Conservation (phyloP, 1,139 yeast species). For the Magnusiomyces paraingens region DNA sequence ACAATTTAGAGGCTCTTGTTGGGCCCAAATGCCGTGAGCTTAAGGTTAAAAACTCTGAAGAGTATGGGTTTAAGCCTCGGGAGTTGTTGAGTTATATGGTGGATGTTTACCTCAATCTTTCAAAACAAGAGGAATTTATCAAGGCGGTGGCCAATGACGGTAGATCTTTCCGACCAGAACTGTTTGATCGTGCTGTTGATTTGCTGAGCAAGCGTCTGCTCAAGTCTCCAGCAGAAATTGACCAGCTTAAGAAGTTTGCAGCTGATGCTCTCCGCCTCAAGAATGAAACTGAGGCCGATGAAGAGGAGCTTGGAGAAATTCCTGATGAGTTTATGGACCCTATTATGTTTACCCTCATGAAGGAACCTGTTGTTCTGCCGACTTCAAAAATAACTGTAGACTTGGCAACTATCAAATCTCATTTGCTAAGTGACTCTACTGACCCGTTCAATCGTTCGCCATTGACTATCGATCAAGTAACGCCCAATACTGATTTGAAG, state of each 20-base stretch:
- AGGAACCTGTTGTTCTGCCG: conserved; percentile 90
- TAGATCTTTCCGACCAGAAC: conserved; percentile 65
- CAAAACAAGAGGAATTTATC: conserved; percentile 52
- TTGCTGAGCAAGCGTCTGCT: conserved; percentile 55
- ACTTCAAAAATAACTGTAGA: conserved; percentile 79
- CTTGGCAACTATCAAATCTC: conserved; percentile 86
- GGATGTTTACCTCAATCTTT: conserved; percentile 66
- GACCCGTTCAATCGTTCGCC: conserved; percentile 97
- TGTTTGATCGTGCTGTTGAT: conserved; percentile 63
- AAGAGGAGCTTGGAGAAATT: conserved; percentile 78
- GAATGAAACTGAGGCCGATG: conserved; percentile 51
- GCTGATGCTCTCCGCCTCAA: conserved; percentile 55
- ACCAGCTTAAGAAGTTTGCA: conserved; percentile 50
- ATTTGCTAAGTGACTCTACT: conserved; percentile 85
- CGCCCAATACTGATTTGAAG: conserved; percentile 37
- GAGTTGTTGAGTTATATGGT: conserved; percentile 61
- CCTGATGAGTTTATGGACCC: conserved; percentile 98
- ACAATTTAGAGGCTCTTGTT: conserved; percentile 80
- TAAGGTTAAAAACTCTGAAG: conserved; percentile 78
- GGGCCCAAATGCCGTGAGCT: conserved; percentile 92
- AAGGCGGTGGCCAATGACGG: conserved; percentile 84
- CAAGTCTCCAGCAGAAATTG: conserved; percentile 49
- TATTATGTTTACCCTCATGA: conserved; percentile 90
- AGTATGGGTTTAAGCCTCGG: conserved; percentile 78
- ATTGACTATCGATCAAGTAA: conserved; percentile 77